Percentiles rank a stretch among this genome's conserved stretches.
Evolutionary conservation across 495 filamentous ascomycete species (phyloP).

Genomic region (Talaromyces thailandensis): DNA sequence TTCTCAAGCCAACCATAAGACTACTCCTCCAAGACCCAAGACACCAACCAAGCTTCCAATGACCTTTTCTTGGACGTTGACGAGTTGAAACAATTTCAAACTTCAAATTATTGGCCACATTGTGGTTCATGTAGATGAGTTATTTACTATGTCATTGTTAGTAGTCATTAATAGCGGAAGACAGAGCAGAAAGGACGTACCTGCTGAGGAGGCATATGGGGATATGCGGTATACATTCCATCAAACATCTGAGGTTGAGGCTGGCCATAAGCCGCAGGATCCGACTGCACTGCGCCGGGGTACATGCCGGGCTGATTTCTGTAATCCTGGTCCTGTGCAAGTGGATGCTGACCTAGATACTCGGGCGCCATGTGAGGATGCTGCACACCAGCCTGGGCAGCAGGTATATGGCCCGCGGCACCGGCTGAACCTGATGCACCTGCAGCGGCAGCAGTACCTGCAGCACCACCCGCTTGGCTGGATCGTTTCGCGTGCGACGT

Average conservation of each 20-base stretch:
- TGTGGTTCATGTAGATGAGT: neutral
- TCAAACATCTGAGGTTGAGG: slow-evolving; percentile 77
- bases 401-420: slow-evolving; percentile 45
- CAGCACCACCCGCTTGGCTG: slow-evolving; percentile 47
- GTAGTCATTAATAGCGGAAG: neutral
- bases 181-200: slow-evolving; percentile 34
- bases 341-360: slow-evolving; percentile 57
- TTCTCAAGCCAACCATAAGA: neutral
- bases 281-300: slow-evolving; percentile 61
- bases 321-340: slow-evolving; percentile 68
- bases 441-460: slow-evolving; percentile 39
- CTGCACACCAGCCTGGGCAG: slow-evolving; percentile 50
- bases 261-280: slow-evolving; percentile 63
- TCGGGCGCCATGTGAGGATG: slow-evolving; percentile 64
- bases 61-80: neutral
- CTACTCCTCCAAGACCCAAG: neutral
- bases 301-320: slow-evolving; percentile 72
- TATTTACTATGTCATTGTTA: neutral
- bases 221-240: slow-evolving; percentile 71
- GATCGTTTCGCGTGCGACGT: slow-evolving; percentile 71
- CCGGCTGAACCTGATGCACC: slow-evolving; percentile 29
- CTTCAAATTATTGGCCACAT: neutral
- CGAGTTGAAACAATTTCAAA: neutral
- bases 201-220: slow-evolving; percentile 75
- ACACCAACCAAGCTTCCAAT: neutral